phyloP scores from a whole-genome alignment of 1,284 basidiomycete genomes.

The Rhizoctonia solani region DNA sequence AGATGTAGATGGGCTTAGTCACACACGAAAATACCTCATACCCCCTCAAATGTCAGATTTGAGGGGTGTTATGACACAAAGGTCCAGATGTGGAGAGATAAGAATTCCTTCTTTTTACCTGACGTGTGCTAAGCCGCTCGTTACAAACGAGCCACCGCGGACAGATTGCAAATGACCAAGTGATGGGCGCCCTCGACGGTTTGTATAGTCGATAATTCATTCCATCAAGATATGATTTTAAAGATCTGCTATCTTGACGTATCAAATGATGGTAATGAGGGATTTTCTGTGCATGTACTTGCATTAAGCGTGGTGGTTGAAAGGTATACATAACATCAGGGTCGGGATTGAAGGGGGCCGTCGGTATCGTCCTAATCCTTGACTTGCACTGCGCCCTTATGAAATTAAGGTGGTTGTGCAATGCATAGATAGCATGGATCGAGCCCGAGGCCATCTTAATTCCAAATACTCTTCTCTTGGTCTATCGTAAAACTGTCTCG shows the following conservation, averaged over 20 bases:
- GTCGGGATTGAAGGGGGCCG: too few relatives aligned
- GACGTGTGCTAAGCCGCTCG: background rate
- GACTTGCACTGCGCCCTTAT: too few relatives aligned
- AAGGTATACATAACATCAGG: too few relatives aligned
- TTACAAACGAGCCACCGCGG: background rate
- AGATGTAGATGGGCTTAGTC: conserved; percentile 3
- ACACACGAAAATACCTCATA: conserved; percentile 29
- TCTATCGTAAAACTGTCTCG: background rate
- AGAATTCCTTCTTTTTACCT: background rate
- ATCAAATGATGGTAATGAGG: background rate
- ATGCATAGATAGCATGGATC: too few relatives aligned
- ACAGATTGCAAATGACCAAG: background rate
- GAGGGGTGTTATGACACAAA: background rate
- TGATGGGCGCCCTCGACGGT: background rate
- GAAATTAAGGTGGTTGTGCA: too few relatives aligned
- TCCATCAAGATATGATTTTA: background rate
- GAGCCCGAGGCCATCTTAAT: too few relatives aligned
- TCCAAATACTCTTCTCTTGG: background rate
- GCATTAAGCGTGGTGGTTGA: background rate
- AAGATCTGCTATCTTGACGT: background rate
- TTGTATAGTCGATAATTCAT: background rate
- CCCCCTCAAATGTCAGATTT: conserved; percentile 19
- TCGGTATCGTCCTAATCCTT: too few relatives aligned
- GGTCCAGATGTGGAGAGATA: background rate
- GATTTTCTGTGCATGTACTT: background rate